Conservation (phyloP, 768 basidiomycete species). For the Phaeotremella skinneri region DNA sequence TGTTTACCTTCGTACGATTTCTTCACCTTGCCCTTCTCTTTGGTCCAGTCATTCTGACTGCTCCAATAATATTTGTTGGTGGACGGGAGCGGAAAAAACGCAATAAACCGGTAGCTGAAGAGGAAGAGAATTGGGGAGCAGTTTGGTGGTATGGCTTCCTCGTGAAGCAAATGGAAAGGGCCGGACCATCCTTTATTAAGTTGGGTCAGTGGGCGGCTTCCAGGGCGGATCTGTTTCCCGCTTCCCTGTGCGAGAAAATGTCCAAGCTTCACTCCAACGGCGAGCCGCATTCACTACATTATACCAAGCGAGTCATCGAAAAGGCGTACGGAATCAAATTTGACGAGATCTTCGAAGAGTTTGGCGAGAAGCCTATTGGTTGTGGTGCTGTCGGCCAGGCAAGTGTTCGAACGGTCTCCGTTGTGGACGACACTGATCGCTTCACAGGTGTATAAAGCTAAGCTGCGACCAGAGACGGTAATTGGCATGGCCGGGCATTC, state of each 20-base stretch:
- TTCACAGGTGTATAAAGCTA: slow-evolving; percentile 79
- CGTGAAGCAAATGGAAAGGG: slow-evolving; percentile 83
- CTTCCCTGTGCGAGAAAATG: slow-evolving; percentile 75
- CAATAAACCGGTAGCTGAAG: slow-evolving; percentile 52
- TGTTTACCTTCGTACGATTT: slow-evolving; percentile 79
- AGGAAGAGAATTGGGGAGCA: slow-evolving; percentile 84
- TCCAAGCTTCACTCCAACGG: slow-evolving; percentile 85
- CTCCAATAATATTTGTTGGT: slow-evolving; percentile 72
- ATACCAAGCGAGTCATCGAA: slow-evolving; percentile 80
- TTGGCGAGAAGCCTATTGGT: slow-evolving; percentile 84
- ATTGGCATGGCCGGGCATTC: slow-evolving; percentile 59
- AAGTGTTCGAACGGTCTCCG: slow-evolving; percentile 2
- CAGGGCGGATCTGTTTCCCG: slow-evolving; percentile 87
- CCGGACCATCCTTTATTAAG: slow-evolving; percentile 98
- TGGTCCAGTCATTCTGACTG: slow-evolving; percentile 75
- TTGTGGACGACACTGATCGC: not conserved
- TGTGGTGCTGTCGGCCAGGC: slow-evolving; percentile 97
- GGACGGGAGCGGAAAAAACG: slow-evolving; percentile 57
- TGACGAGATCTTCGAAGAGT: slow-evolving; percentile 84
- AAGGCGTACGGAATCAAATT: slow-evolving; percentile 78
- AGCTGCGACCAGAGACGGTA: slow-evolving; percentile 75
- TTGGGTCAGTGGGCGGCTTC: slow-evolving; percentile 98
- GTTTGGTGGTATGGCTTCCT: slow-evolving; percentile 97
- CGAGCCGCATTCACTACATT: slow-evolving; percentile 70
- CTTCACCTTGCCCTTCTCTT: slow-evolving; percentile 78